These are phyloP conservation scores for Dorcoceras hygrometricum DNA, from an alignment of 257 asterid genomes.

Conservation along the genomic window DNA sequence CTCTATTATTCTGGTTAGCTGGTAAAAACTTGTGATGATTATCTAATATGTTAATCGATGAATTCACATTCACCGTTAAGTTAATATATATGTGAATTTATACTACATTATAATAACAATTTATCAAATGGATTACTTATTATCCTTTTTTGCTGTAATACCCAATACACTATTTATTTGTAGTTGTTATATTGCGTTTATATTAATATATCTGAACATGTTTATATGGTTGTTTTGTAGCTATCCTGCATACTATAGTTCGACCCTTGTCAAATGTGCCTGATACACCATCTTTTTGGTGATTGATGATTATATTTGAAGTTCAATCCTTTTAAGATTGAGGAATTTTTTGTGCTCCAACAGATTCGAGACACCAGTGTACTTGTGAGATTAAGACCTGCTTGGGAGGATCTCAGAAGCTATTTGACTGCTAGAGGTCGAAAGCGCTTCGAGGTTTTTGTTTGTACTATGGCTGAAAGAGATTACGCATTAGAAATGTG, in stretches of 20 bases:
- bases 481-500: constrained; percentile 99
- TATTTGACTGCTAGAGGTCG: constrained; percentile 96
- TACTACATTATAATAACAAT: not conserved
- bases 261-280: constrained; percentile 16
- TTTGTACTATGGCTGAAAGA: constrained; percentile 99
- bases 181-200: not conserved
- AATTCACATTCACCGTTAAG: not conserved
- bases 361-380: constrained; percentile 98
- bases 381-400: constrained; percentile 96
- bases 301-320: constrained; percentile 1
- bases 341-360: constrained; percentile 20
- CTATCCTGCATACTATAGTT: constrained; percentile 3
- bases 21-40: not conserved
- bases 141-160: too few relatives aligned
- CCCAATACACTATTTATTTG: not conserved
- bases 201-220: too few relatives aligned
- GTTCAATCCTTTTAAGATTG: constrained; percentile 5
- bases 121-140: too few relatives aligned
- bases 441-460: constrained; percentile 95
- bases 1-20: not conserved
- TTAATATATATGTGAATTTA: not conserved
- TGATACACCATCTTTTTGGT: constrained; percentile 8
- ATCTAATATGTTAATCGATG: not conserved
- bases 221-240: constrained; percentile 8
- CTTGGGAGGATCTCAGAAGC: constrained; percentile 97